A percentile compares a stretch with the other conserved stretches of the same genome.
These are phyloP conservation scores for Priceomyces castillae DNA, from an alignment of 805 yeast species.

Conservation along the genomic window DNA sequence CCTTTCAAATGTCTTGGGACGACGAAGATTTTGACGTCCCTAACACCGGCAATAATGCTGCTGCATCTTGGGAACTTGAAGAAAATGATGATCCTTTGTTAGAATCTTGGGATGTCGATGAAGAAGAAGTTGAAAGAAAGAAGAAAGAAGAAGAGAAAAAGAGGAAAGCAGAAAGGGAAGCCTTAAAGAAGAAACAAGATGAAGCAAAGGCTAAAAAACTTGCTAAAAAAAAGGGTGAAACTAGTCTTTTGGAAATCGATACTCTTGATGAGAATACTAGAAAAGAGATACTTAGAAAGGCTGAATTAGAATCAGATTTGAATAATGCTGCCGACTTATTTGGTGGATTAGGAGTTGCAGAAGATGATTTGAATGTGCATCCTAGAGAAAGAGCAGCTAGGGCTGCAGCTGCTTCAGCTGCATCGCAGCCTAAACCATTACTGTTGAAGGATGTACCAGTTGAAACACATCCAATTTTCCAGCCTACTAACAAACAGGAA, in stretches of 20 bases:
- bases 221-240: constrained; percentile 35
- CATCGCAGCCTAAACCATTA: constrained; percentile 28
- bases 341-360: constrained; percentile 63
- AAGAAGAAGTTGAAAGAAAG: constrained; percentile 62
- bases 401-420: constrained; percentile 40
- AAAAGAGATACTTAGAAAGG: constrained; percentile 69
- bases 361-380: constrained; percentile 43
- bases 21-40: constrained; percentile 88
- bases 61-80: constrained; percentile 81
- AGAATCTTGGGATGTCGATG: constrained; percentile 87
- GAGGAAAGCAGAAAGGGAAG: constrained; percentile 43
- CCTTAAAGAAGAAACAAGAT: constrained; percentile 41
- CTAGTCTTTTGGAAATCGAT: constrained; percentile 56
- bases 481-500: constrained; percentile 76
- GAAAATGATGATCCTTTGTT: constrained; percentile 71
- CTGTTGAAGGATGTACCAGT: constrained; percentile 63
- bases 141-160: constrained; percentile 41
- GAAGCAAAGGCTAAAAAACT: constrained; percentile 50
- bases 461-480: constrained; percentile 76
- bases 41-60: constrained; percentile 47
- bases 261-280: constrained; percentile 71
- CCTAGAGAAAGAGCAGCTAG: constrained; percentile 52
- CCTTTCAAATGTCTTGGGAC: constrained; percentile 55
- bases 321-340: constrained; percentile 91
- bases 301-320: constrained; percentile 81